phyloP scores from a whole-genome alignment of 1,284 basidiomycete species.

The Ceratobasidium sp. region DNA sequence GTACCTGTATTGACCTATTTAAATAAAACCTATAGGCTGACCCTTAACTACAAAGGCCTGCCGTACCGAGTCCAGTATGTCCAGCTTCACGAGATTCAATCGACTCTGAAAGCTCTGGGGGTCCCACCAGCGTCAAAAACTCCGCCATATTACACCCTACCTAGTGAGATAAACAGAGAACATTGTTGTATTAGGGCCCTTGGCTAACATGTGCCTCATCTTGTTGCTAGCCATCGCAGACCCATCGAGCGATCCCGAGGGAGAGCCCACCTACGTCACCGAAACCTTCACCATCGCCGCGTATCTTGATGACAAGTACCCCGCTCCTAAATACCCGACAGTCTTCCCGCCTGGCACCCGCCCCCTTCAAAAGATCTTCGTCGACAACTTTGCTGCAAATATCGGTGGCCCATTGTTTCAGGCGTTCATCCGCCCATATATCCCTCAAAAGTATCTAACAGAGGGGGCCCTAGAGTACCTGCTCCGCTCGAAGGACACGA shows the following conservation, averaged over 20 bases:
- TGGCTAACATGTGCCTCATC: neutral
- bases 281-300: slow-evolving; percentile 42
- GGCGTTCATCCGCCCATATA: neutral
- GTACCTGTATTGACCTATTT: neutral
- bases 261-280: slow-evolving; percentile 28
- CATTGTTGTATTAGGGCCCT: neutral
- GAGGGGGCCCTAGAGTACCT: neutral
- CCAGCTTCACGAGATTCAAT: neutral
- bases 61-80: slow-evolving; percentile 22
- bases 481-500: neutral
- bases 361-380: slow-evolving; percentile 37
- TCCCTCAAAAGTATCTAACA: neutral
- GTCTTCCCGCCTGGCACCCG: slow-evolving; percentile 35
- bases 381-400: neutral
- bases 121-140: slow-evolving; percentile 5
- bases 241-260: slow-evolving; percentile 33
- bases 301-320: slow-evolving; percentile 29
- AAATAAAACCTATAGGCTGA: neutral
- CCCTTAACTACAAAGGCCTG: slow-evolving; percentile 21
- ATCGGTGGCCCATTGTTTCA: neutral
- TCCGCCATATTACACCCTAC: slow-evolving; percentile 8
- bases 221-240: slow-evolving; percentile 32
- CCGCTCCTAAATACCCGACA: slow-evolving; percentile 8
- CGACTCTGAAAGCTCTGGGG: slow-evolving; percentile 11
- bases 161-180: neutral